These are phyloP conservation scores for Furcasterigmium furcatum DNA, from an alignment of 2,329 filamentous ascomycete genomes.

Conservation along the genomic window DNA sequence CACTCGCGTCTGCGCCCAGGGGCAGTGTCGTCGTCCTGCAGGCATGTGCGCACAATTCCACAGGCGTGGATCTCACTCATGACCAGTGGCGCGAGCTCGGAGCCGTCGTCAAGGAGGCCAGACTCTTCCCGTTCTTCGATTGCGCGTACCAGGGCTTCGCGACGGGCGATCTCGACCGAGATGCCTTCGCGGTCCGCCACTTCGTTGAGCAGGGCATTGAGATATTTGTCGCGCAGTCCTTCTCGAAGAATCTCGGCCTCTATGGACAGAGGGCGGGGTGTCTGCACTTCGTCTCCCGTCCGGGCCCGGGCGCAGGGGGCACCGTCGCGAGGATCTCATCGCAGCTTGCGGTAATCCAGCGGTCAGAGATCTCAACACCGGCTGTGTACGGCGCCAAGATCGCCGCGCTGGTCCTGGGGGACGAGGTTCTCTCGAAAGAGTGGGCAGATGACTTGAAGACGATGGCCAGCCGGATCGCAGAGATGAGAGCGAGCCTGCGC, in stretches of 20 bases:
- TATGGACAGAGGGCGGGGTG: constrained; percentile 23
- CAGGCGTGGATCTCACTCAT: constrained; percentile 22
- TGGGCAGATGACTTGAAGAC: constrained; percentile 29
- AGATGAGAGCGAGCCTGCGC: constrained; percentile 27
- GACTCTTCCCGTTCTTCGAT: constrained; percentile 25
- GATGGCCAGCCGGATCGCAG: constrained; percentile 28
- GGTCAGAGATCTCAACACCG: neutral
- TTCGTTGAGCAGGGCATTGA: constrained; percentile 17
- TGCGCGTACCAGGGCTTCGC: constrained; percentile 29
- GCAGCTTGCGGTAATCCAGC: neutral
- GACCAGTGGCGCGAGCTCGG: constrained; percentile 24
- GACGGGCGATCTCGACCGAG: constrained; percentile 22
- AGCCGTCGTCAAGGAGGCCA: constrained; percentile 18
- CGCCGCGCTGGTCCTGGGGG: constrained; percentile 23
- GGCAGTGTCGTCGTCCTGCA: constrained; percentile 25
- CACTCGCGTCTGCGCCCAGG: constrained; percentile 14
- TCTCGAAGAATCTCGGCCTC: constrained; percentile 23
- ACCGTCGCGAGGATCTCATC: constrained; percentile 34
- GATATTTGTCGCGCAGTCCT: constrained; percentile 21
- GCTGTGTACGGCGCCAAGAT: constrained; percentile 12
- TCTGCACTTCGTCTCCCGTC: constrained; percentile 1
- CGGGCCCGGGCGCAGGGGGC: constrained; percentile 20
- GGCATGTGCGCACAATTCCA: constrained; percentile 28
- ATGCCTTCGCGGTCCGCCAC: constrained; percentile 24
- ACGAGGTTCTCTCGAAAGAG: constrained; percentile 16